Percentiles rank a stretch among this genome's conserved stretches.
These are phyloP conservation scores for Russula virescens DNA, from an alignment of 768 basidiomycete genomes.

Conservation along the genomic window DNA sequence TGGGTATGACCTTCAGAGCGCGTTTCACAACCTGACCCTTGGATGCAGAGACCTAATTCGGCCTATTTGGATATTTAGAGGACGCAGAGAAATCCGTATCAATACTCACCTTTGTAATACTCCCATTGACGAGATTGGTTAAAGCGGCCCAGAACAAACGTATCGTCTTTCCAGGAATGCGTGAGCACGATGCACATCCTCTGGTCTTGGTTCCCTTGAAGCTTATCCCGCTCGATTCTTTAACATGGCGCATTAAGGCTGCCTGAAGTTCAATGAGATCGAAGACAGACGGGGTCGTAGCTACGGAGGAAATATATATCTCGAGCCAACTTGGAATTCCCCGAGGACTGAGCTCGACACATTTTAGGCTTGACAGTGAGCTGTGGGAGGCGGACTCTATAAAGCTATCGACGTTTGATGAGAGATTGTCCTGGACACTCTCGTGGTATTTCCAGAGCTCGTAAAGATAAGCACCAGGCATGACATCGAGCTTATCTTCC, in stretches of 20 bases:
- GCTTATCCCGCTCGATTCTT: no score
- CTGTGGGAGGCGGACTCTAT: not conserved
- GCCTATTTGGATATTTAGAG: not conserved
- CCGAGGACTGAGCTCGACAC: not conserved
- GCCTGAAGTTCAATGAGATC: not conserved
- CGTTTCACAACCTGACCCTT: no score
- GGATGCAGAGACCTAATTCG: not conserved
- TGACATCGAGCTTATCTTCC: not conserved
- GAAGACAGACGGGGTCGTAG: not conserved
- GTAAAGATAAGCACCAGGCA: constrained; percentile 5
- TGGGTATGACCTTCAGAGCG: no score
- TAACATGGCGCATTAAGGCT: not conserved
- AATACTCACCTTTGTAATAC: not conserved
- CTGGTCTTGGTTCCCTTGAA: not conserved
- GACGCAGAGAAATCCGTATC: not conserved
- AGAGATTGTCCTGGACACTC: not conserved
- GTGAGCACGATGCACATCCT: not conserved
- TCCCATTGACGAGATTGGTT: not conserved
- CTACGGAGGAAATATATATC: not conserved
- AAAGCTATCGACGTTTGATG: not conserved
- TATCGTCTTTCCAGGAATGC: not conserved
- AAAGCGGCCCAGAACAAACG: not conserved
- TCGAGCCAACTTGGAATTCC: not conserved
- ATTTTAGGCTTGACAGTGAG: not conserved
- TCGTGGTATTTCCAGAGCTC: constrained; percentile 20